phyloP scores from a whole-genome alignment of 352 stramenopile species.

The Phytophthora syringae region DNA sequence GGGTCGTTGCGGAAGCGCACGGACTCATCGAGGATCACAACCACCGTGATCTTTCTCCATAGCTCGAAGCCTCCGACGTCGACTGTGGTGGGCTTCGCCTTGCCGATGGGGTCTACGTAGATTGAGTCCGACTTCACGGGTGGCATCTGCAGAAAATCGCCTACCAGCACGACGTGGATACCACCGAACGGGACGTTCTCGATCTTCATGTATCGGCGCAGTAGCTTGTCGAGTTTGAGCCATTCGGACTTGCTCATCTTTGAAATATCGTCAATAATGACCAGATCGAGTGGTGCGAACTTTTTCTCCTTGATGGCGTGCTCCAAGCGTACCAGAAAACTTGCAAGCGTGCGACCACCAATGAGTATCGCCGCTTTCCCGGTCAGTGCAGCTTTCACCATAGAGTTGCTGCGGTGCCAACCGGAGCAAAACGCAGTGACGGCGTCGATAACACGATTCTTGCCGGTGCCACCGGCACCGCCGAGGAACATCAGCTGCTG shows the following conservation, averaged over 20 bases:
- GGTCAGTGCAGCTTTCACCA: slow-evolving; percentile 1
- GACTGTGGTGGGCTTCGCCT: not conserved
- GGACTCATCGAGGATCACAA: slow-evolving; percentile 4
- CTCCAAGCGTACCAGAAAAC: slow-evolving; percentile 1
- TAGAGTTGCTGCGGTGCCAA: not conserved
- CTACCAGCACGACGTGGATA: slow-evolving; percentile 5
- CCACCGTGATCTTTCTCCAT: not conserved
- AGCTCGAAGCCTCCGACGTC: not conserved
- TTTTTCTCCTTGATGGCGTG: slow-evolving; percentile 1
- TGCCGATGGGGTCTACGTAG: not conserved
- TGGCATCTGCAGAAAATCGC: slow-evolving; percentile 12
- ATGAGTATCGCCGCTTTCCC: not conserved
- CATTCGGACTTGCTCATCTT: slow-evolving; percentile 9
- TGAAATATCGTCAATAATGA: slow-evolving; percentile 7
- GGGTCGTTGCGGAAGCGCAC: slow-evolving; percentile 6
- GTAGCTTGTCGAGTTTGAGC: slow-evolving; percentile 6
- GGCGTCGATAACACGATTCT: slow-evolving; percentile 12
- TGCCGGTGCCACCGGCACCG: slow-evolving; percentile 2
- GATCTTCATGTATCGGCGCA: not conserved
- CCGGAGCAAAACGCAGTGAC: not conserved
- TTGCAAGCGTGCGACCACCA: not conserved
- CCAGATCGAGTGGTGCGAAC: not conserved
- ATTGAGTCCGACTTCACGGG: slow-evolving; percentile 5
- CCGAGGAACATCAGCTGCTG: slow-evolving; percentile 10
- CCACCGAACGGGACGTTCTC: slow-evolving; percentile 7